A percentile compares a stretch with the other conserved stretches of the same genome.
phyloP scores from a whole-genome alignment of 441 rosid genomes.

The Croton laevigatus region DNA sequence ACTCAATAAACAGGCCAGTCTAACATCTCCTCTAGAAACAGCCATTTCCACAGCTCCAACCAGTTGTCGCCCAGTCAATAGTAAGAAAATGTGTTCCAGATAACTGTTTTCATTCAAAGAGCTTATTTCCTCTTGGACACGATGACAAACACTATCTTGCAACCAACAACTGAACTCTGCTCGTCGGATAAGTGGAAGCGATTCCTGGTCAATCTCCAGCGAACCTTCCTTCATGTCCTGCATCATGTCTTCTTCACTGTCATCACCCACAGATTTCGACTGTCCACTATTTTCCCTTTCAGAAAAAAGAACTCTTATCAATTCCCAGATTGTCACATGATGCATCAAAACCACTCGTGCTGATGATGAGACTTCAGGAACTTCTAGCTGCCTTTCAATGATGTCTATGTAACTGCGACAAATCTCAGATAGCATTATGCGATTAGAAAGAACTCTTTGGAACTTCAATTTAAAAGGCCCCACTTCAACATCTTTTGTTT shows the following conservation, averaged over 20 bases:
- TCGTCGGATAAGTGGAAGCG: conserved; percentile 85
- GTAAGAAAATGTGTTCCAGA: conserved; percentile 75
- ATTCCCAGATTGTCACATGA: conserved; percentile 97
- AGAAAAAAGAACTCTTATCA: conserved; percentile 85
- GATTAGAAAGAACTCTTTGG: conserved; percentile 61
- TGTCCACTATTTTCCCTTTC: conserved; percentile 64
- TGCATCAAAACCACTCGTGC: conserved; percentile 77
- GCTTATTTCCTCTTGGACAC: conserved; percentile 86
- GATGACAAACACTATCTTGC: conserved; percentile 89
- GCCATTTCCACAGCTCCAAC: conserved; percentile 92
- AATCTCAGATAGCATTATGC: conserved; percentile 65
- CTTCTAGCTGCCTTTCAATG: conserved; percentile 79
- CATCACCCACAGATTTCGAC: conserved; percentile 56
- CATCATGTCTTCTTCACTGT: conserved; percentile 92
- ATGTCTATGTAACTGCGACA: conserved; percentile 81
- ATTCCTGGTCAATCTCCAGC: conserved; percentile 65
- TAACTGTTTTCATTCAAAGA: conserved; percentile 68
- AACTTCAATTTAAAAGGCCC: conserved; percentile 77
- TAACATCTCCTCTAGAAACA: conserved; percentile 87
- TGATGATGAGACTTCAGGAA: conserved; percentile 65
- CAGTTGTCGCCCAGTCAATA: conserved; percentile 83
- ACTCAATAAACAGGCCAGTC: conserved; percentile 91
- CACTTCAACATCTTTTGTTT: conserved; percentile 54
- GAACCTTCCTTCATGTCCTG: conserved; percentile 71
- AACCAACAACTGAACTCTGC: conserved; percentile 96